phyloP scores from a whole-genome alignment of 371 early-diverging fungal genomes.

The Nematocida displodere region DNA sequence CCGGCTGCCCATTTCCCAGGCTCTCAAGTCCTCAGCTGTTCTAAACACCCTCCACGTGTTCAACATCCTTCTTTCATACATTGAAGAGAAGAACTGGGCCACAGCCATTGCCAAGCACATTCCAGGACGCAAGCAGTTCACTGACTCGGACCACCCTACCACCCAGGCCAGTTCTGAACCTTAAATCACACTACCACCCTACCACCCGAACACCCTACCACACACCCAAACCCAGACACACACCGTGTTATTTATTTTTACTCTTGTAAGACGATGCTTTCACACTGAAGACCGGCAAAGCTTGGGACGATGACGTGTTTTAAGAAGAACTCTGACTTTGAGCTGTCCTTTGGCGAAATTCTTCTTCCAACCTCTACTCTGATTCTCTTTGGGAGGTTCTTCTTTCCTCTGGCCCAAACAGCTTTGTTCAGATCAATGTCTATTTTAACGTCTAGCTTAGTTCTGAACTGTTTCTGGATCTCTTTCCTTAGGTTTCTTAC shows the following conservation, averaged over 20 bases:
- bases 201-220: too few species aligned
- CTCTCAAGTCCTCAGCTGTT: slow-evolving; percentile 4
- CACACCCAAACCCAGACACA: too few species aligned
- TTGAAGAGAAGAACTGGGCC: slow-evolving; percentile 5
- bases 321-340: slow-evolving; percentile 11
- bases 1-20: slow-evolving; percentile 3
- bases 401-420: slow-evolving; percentile 51
- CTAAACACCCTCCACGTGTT: slow-evolving; percentile 27
- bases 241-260: neutral
- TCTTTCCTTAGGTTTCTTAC: slow-evolving; percentile 53
- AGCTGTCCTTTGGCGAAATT: slow-evolving; percentile 28
- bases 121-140: slow-evolving; percentile 9
- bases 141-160: neutral
- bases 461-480: slow-evolving; percentile 50
- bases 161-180: neutral
- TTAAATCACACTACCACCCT: neutral
- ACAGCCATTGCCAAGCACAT: neutral
- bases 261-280: slow-evolving; percentile 3
- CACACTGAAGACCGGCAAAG: slow-evolving; percentile 14
- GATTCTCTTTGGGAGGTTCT: slow-evolving; percentile 27
- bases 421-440: slow-evolving; percentile 54
- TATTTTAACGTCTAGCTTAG: slow-evolving; percentile 46
- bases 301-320: slow-evolving; percentile 11
- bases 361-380: slow-evolving; percentile 52
- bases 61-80: slow-evolving; percentile 13